Percentiles rank a stretch among this genome's conserved stretches.
These are phyloP conservation scores for Begonia loranthoides DNA, from an alignment of 306 rosid species.

Conservation along the genomic window DNA sequence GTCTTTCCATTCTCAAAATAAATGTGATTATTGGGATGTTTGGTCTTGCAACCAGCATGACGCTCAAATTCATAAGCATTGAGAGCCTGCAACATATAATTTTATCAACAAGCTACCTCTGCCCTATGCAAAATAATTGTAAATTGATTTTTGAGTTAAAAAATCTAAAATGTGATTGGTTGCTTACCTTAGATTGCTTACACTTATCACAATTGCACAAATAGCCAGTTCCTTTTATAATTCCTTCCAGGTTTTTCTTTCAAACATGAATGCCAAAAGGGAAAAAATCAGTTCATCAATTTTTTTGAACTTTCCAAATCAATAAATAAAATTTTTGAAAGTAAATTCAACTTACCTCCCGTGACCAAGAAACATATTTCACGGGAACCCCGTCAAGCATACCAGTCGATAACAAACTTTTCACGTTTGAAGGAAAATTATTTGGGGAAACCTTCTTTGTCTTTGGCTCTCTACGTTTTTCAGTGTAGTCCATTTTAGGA, in stretches of 20 bases:
- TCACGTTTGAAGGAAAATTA: conserved; percentile 92
- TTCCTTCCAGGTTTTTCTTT: conserved; percentile 63
- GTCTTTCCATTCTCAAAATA: conserved; percentile 91
- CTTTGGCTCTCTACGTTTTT: conserved; percentile 61
- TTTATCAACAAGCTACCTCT: conserved; percentile 17
- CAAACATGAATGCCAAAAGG: conserved; percentile 12
- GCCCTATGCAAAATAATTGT: not conserved
- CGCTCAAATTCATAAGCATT: conserved; percentile 97
- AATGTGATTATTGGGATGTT: conserved; percentile 92
- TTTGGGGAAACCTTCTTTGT: conserved; percentile 65
- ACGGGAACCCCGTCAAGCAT: conserved; percentile 87
- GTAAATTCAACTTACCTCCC: conserved; percentile 44
- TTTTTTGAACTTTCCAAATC: conserved; percentile 1
- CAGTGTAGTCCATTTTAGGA: conserved; percentile 23
- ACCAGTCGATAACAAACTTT: conserved; percentile 87
- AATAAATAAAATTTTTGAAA: conserved; percentile 5
- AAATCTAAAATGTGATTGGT: conserved; percentile 11
- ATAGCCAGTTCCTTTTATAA: conserved; percentile 87
- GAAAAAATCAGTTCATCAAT: conserved; percentile 1
- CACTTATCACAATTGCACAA: conserved; percentile 78
- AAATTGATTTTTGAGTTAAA: not conserved
- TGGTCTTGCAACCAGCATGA: conserved; percentile 92
- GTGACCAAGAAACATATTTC: conserved; percentile 85
- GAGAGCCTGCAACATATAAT: conserved; percentile 50
- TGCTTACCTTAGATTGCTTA: conserved; percentile 57